Base-by-base conservation (phyloP, 2,329 filamentous ascomycete species). In the Colletotrichum sp. region DNA sequence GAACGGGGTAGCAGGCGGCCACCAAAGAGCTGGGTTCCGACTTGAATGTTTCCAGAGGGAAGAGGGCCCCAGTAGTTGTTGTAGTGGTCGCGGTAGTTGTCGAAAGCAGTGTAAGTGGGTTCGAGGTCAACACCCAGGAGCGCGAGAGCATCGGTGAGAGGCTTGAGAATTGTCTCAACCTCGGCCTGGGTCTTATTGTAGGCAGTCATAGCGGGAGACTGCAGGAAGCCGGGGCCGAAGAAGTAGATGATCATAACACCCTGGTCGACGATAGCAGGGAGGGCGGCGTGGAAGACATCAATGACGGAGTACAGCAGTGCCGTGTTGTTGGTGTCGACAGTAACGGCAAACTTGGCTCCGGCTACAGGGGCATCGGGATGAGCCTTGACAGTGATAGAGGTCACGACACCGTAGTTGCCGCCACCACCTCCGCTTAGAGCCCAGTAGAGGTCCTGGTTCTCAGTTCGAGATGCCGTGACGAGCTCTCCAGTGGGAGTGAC, bases 381-480 rank as follows among this genome's bases (percentile, higher is more conserved):
- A 2, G 88, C 86, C 77, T 88, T 89, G 52, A 88, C 84, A 0
- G 89, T 92, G 80, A 92, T 84, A 2, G 89, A 90, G 9, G 87
- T 81, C 2, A 93, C 90, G 3, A 93, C 85, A 3, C 86, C 92
- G 77, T 88, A 78, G 36, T 85, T 86, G 76, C 82, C 83, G 21
- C 83, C 83, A 28, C 87, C 87, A 5, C 85, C 77, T 12, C 92
- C 91, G 77, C 89, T 84, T 74, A 93, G 85, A 1, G 92, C 92
- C 92, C 92, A 94, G 82, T 92, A 94, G 0, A 94, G 82, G 71
- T 94, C 92, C 0, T 83, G 74, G 73, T 93, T 87, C 55, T 89
- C 84, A 12, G 87, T 85, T 43, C 89, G 88, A 61, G 90, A 92
- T 2, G 89, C 87, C 0, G 84, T 86, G 2, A 92, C 57, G 9